These are phyloP conservation scores for Bremia lactucae DNA, from an alignment of 352 stramenopile genomes.

Conservation along the genomic window DNA sequence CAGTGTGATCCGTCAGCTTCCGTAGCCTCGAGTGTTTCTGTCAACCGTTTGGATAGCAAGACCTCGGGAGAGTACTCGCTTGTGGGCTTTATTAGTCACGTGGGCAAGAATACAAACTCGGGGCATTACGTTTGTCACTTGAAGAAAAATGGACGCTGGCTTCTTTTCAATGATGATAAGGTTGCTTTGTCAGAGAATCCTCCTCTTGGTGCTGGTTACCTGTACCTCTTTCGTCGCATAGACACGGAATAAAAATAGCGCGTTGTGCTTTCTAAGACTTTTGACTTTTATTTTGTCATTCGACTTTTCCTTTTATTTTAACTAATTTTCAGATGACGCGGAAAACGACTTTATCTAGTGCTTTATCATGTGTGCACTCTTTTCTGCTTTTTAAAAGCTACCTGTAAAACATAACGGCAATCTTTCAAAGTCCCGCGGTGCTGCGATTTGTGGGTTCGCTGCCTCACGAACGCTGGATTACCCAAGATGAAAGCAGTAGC, in stretches of 20 bases:
- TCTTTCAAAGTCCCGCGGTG: no score
- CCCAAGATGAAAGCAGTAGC: no score
- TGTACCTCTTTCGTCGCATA: conserved; percentile 90
- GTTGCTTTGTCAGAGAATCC: conserved; percentile 91
- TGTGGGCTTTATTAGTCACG: conserved; percentile 96
- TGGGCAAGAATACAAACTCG: conserved; percentile 95
- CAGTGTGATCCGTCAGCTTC: conserved; percentile 42
- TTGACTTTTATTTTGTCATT: conserved; percentile 5
- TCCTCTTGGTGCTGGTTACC: conserved; percentile 90
- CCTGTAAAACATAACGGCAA: no score
- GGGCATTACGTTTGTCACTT: conserved; percentile 98
- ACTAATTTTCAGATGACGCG: no score
- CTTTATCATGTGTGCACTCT: no score
- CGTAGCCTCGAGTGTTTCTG: conserved; percentile 5
- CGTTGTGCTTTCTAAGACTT: background rate
- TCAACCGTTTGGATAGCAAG: conserved; percentile 50
- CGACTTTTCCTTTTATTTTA: no score
- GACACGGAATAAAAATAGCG: conserved; percentile 23
- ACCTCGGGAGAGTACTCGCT: conserved; percentile 84
- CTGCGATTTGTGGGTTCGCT: no score
- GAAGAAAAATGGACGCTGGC: conserved; percentile 93
- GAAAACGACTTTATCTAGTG: no score
- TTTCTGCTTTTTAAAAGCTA: no score
- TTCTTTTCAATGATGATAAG: conserved; percentile 99
- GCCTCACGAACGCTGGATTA: no score